A percentile compares a stretch with the other conserved stretches of the same genome.
These are phyloP conservation scores for Trichoderma guizhouense DNA, from an alignment of 2,329 filamentous ascomycete species.

Conservation along the genomic window DNA sequence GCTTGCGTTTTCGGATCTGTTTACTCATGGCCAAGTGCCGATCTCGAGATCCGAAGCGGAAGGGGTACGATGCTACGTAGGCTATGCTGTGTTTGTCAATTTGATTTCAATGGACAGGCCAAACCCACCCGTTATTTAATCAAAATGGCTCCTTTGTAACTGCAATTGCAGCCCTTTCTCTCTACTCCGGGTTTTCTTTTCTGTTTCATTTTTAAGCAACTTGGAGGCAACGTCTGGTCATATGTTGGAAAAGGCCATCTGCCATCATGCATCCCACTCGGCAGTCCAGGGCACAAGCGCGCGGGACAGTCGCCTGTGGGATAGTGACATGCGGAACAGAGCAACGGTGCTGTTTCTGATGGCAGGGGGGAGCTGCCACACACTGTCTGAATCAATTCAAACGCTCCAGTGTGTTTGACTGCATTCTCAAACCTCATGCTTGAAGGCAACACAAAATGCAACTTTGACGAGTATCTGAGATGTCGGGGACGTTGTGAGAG, in stretches of 20 bases:
- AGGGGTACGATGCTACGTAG: not conserved
- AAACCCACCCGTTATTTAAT: not conserved
- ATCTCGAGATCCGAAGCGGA: not conserved
- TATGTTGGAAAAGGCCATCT: not conserved
- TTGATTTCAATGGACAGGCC: not conserved
- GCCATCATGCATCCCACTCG: constrained; percentile 4
- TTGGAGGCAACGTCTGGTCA: not conserved
- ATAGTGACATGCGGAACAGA: not conserved
- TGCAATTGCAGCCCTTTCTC: not conserved
- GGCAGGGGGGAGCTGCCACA: not conserved
- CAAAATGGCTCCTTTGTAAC: not conserved
- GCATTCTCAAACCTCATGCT: not conserved
- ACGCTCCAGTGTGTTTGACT: not conserved
- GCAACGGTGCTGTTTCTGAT: not conserved
- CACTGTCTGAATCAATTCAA: not conserved
- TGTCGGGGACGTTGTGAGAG: not conserved
- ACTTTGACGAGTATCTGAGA: not conserved
- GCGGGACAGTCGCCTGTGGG: not conserved
- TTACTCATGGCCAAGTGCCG: not conserved
- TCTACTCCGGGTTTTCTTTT: constrained; percentile 5
- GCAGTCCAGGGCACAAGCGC: not conserved
- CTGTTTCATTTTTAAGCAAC: not conserved
- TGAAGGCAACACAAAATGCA: not conserved
- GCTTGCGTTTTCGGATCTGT: not conserved
- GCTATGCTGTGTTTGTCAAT: not conserved